Conservation (phyloP, 2,329 filamentous ascomycete species). For the Drechslerella coelobrocha region DNA sequence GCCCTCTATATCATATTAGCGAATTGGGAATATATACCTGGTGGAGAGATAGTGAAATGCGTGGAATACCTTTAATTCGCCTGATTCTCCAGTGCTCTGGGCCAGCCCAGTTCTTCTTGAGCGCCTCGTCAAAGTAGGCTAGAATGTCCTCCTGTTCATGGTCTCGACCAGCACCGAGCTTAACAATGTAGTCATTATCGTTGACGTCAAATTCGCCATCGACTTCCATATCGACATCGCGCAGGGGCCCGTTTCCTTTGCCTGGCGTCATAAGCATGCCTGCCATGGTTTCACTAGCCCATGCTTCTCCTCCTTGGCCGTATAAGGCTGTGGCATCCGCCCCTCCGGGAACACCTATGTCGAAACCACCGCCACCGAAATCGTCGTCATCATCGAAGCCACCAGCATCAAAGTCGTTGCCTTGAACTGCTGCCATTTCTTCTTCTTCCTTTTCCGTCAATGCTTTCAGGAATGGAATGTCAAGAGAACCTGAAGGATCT, state of each 20-base stretch:
- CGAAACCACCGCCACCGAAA: constrained; percentile 78
- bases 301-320: constrained; percentile 93
- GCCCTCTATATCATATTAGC: constrained; percentile 14
- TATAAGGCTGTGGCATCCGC: constrained; percentile 79
- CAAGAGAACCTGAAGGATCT: constrained; percentile 76
- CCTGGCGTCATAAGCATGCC: constrained; percentile 74
- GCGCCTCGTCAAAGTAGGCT: constrained; percentile 95
- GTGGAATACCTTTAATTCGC: constrained; percentile 77
- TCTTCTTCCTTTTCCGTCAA: constrained; percentile 75
- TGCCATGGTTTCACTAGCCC: constrained; percentile 82
- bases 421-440: constrained; percentile 56
- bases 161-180: constrained; percentile 69
- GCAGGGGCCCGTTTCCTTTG: constrained; percentile 63
- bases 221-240: constrained; percentile 63
- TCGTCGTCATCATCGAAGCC: constrained; percentile 85
- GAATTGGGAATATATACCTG: not conserved
- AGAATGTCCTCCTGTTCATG: constrained; percentile 88
- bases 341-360: constrained; percentile 71
- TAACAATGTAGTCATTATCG: constrained; percentile 72
- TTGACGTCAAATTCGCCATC: constrained; percentile 68
- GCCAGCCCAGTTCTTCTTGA: constrained; percentile 96
- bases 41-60: not conserved
- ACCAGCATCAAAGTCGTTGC: constrained; percentile 69
- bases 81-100: constrained; percentile 99
- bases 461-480: constrained; percentile 90